Base-by-base conservation (phyloP, 306 rosid species). In the Adenanthera pavonina region DNA sequence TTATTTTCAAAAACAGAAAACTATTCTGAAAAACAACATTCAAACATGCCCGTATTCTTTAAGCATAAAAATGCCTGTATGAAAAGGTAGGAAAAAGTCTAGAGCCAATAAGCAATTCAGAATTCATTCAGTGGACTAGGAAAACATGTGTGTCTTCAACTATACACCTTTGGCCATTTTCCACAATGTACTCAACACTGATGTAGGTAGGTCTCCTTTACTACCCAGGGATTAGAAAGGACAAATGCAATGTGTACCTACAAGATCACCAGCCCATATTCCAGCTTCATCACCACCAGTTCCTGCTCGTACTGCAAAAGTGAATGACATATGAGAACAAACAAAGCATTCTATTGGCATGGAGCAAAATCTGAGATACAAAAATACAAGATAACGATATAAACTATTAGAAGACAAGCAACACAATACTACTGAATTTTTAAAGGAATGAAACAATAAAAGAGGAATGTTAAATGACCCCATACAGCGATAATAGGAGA, bases 231-330 rank as follows among this genome's bases (percentile, higher is more conserved):
- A 77, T 86, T 76, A 80, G 62, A 83, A 85, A 84, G 75, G 89
- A 93, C 87, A 87, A 85, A 89, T 80, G 81, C 86, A 93, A 85
- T 86, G 87, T 95, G 89, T 93, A 95, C 98, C 98, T 92, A 95
- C 99, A 95, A 95, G 99, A 87, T 95, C 99, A 95, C 99, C 98
- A 43, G 97, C 99, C 99, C 98, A 95, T 70, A 95, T 72, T 88
- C 99, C 99, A 74, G 99, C 99, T 90, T 95, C 99, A 20, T 93
- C 98, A 30, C 99, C 99, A 57, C 99, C 99, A 38, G 99, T 92
- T 69, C 99, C 99, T 20, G 98, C 98, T 87, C 99, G 90, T 76
- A 95, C 99, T 95, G 98, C 87, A 90, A 68, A 74, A 79, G 81
- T 78, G 20, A 57, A 82, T 54, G 25, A 68, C 67, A 80, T 8